A percentile compares a stretch with the other conserved stretches of the same genome.
phyloP scores from a whole-genome alignment of 257 asterid species.

The Echium plantagineum region DNA sequence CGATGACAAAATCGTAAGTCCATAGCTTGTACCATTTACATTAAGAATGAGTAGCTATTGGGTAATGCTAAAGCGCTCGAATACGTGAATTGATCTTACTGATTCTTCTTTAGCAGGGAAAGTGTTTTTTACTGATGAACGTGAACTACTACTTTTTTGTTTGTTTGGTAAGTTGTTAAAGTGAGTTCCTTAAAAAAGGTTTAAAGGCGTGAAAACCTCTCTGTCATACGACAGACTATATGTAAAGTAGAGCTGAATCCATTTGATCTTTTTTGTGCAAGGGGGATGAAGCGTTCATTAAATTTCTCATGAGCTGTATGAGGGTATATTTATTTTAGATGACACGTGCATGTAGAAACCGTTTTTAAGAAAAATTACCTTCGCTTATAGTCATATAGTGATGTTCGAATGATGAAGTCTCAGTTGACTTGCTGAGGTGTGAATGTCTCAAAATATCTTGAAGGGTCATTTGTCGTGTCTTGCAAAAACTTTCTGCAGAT shows the following conservation, averaged over 20 bases:
- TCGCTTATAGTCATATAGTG: no score
- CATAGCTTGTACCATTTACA: not conserved
- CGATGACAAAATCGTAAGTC: slow-evolving; percentile 97
- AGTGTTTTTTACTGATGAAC: not conserved
- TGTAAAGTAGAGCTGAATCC: not conserved
- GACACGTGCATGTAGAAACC: no score
- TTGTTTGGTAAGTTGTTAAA: not conserved
- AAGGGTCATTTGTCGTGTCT: no score
- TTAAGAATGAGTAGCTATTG: no score
- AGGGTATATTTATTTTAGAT: no score
- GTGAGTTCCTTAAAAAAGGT: not conserved
- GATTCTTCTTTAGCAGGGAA: not conserved
- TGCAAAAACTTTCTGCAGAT: no score
- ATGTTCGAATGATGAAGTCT: no score
- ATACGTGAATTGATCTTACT: not conserved
- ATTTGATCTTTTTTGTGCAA: no score
- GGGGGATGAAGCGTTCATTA: no score
- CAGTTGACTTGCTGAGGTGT: not conserved
- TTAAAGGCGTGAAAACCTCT: not conserved
- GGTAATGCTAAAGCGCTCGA: no score
- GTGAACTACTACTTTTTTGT: not conserved
- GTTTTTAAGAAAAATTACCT: no score
- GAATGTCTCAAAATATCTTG: not conserved
- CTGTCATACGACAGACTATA: no score
- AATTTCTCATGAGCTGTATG: not conserved